Base-by-base conservation (phyloP, 352 stramenopile species). In the Globisporangium spiculum region DNA sequence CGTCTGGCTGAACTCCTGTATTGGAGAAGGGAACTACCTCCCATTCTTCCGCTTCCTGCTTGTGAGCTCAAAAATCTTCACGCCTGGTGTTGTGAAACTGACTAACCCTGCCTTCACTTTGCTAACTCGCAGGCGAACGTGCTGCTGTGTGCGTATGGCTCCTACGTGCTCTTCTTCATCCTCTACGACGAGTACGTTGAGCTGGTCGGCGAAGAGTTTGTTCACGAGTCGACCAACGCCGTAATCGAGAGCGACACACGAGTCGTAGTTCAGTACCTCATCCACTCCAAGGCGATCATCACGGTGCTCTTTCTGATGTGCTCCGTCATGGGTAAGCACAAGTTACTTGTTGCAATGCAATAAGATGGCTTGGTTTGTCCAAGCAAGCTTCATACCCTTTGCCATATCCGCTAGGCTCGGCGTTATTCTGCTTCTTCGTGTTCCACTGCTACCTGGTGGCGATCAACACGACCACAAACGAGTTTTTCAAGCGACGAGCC, bases 401-500 rank as follows among this genome's bases (percentile, higher is more conserved):
- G 12, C 46, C 26, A 60, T 59, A 14, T 5, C n/a, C 14, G 16
- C 26, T 60, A 86, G 79, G 79, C 5, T 61, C 80, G 4, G 79
- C 70, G 2, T 68, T 90, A 5, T 20, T 83, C 3, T 64, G 65
- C 18, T 91, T 93, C 68, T 75, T 71, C 41, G 56, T 60, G 20
- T 92, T 90, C 61, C 82, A 91, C 30, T 71, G 76, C 59, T 86
- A 81, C 32, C 65, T 92, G 34, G 76, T 88, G 18, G 72, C 70
- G 27, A 75, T 27, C 34, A 91, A 92, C 68, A 65, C 68, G 24
- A 93, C 84, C 9, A 93, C 84, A 1, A 92, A 91, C 67, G 84
- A 91, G 60, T 91, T 91, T 50, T 90, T 90, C 74, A 92, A 91
- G 65, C 71, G 75, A n/a, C 69, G 75, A 38, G 61, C 64, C n/a